These are phyloP conservation scores for Thozetella sp. DNA, from an alignment of 495 filamentous ascomycete species.

Conservation along the genomic window DNA sequence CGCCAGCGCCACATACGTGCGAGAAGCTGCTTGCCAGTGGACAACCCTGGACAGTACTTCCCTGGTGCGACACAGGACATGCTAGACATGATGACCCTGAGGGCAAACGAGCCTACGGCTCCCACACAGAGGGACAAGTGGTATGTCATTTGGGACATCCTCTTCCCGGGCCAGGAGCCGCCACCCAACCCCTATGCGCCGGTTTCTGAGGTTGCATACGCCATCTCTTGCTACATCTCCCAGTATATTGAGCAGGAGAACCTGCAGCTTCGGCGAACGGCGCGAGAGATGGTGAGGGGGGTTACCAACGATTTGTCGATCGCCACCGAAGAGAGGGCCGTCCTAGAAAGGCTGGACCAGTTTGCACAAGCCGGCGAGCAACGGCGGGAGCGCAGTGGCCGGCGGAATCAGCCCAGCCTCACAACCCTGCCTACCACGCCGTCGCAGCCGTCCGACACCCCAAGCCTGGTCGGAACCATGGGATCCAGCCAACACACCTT, in stretches of 20 bases:
- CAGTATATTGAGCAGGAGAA: not conserved
- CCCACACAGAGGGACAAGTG: constrained; percentile 4
- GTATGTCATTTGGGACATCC: constrained; percentile 15
- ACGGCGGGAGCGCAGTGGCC: not conserved
- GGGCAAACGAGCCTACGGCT: not conserved
- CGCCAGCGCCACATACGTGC: constrained; percentile 4
- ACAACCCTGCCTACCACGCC: not conserved
- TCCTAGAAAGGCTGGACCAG: not conserved
- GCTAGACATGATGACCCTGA: not conserved
- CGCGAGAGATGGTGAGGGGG: not conserved
- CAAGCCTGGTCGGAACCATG: not conserved
- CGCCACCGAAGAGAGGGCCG: too few species aligned
- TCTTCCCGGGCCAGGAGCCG: constrained; percentile 4
- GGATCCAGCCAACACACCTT: not conserved
- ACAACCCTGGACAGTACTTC: not conserved
- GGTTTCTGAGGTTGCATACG: not conserved
- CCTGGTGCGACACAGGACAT: constrained; percentile 5
- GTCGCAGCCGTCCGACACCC: not conserved
- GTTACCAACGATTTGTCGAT: not conserved
- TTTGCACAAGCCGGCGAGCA: not conserved
- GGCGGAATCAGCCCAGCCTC: not conserved
- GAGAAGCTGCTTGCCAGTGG: not conserved
- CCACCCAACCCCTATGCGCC: not conserved
- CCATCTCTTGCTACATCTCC: not conserved
- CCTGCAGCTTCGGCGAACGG: not conserved